Evolutionary conservation across 805 yeast species (phyloP).

Genomic region (Cyberlindnera amylophila): DNA sequence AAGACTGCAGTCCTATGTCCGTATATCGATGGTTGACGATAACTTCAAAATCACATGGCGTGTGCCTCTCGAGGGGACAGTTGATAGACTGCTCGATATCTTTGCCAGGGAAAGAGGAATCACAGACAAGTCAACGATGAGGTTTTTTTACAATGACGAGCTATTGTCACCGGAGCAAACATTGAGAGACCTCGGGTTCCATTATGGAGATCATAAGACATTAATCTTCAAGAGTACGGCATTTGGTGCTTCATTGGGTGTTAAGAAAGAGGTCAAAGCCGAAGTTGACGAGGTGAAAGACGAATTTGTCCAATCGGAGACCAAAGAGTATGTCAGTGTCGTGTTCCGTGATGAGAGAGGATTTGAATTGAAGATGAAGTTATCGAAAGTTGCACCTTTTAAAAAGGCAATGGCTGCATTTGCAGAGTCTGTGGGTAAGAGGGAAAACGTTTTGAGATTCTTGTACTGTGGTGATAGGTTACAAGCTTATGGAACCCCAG

Average conservation of each 20-base stretch:
- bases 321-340: background rate
- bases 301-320: background rate
- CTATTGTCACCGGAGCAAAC: background rate
- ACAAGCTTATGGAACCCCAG: background rate
- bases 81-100: background rate
- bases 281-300: background rate
- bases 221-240: background rate
- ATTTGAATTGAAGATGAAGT: background rate
- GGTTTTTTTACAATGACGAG: background rate
- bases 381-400: background rate
- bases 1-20: background rate
- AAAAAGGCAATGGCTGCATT: background rate
- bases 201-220: background rate
- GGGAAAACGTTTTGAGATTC: background rate
- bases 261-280: background rate
- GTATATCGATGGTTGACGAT: background rate
- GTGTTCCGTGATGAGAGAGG: background rate
- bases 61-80: background rate
- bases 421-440: background rate
- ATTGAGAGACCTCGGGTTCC: background rate
- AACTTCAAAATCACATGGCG: background rate
- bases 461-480: background rate
- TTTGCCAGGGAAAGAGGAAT: background rate
- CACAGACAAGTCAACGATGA: background rate
- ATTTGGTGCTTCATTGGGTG: background rate